Percentiles rank a stretch among this genome's conserved stretches.
Evolutionary conservation across 305 asterid genomes (phyloP).

Genomic region (Fraxinus ornus): DNA sequence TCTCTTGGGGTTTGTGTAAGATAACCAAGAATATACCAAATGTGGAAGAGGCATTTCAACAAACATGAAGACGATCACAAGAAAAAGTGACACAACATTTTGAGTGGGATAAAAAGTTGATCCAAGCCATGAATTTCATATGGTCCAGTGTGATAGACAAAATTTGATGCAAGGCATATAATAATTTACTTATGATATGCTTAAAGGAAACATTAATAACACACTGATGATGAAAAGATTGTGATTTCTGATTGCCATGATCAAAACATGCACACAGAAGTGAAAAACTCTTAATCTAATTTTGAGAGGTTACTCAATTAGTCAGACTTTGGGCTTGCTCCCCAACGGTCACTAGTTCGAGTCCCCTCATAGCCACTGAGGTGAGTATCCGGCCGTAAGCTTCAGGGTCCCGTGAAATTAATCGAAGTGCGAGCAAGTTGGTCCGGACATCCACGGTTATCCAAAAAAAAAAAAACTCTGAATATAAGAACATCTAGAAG

Average conservation of each 20-base stretch:
- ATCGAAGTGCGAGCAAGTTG: no score
- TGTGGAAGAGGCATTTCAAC: not conserved
- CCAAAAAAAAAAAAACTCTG: not conserved
- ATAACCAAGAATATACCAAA: not conserved
- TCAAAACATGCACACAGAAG: not conserved
- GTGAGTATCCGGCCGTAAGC: no score
- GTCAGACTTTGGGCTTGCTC: no score
- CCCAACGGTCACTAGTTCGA: no score
- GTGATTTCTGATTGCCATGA: not conserved
- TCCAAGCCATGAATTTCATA: slow-evolving; percentile 15
- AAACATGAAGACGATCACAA: not conserved
- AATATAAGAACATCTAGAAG: not conserved
- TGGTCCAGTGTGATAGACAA: not conserved
- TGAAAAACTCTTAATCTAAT: not conserved
- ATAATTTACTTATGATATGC: not conserved
- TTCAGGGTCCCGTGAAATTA: no score
- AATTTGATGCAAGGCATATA: not conserved
- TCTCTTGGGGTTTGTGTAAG: not conserved
- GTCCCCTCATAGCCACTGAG: no score
- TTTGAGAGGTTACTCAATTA: no score
- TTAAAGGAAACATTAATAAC: not conserved
- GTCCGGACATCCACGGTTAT: no score
- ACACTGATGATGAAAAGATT: not conserved
- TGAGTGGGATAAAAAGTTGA: slow-evolving; percentile 19
- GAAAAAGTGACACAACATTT: slow-evolving; percentile 3